These are phyloP conservation scores for Talaromyces trachyspermus DNA, from an alignment of 495 filamentous ascomycete species.

Conservation along the genomic window DNA sequence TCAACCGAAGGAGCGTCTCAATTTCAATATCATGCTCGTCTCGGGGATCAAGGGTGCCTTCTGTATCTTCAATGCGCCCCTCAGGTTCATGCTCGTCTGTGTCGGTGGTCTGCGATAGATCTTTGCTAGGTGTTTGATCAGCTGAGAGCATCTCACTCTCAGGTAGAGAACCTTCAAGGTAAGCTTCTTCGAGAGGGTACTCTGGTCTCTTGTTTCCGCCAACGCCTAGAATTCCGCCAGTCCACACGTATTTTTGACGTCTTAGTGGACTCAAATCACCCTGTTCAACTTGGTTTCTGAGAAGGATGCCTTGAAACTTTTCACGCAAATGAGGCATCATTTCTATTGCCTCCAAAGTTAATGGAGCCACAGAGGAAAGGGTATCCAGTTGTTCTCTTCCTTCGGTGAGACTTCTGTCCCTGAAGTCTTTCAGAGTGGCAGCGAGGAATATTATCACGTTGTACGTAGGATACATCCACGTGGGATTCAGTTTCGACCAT, in stretches of 20 bases:
- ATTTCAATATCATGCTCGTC: conserved; percentile 22
- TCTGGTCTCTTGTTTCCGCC: conserved; percentile 12
- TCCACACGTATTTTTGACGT: conserved; percentile 22
- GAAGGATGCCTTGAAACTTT: conserved; percentile 31
- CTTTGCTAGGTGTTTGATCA: too few species aligned
- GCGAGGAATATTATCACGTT: conserved; percentile 49
- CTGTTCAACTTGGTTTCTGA: conserved; percentile 20
- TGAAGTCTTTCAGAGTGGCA: conserved; percentile 34
- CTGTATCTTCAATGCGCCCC: not conserved
- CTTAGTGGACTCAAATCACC: conserved; percentile 6
- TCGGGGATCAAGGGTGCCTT: conserved; percentile 13
- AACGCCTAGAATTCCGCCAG: conserved; percentile 22
- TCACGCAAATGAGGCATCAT: conserved; percentile 46
- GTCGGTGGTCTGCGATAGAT: not conserved
- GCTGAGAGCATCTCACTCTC: not conserved
- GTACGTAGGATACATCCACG: conserved; percentile 44
- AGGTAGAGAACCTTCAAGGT: not conserved
- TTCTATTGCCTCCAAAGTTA: conserved; percentile 42
- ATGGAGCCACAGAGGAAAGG: conserved; percentile 35
- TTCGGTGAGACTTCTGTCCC: conserved; percentile 25
- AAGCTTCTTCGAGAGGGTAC: not conserved
- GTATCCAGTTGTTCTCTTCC: conserved; percentile 23
- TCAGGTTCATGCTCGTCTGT: not conserved
- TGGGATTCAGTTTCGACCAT: conserved; percentile 31
- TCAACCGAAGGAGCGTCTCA: conserved; percentile 12